phyloP scores from a whole-genome alignment of 1,284 basidiomycete species.

The Malassezia cuniculi region DNA sequence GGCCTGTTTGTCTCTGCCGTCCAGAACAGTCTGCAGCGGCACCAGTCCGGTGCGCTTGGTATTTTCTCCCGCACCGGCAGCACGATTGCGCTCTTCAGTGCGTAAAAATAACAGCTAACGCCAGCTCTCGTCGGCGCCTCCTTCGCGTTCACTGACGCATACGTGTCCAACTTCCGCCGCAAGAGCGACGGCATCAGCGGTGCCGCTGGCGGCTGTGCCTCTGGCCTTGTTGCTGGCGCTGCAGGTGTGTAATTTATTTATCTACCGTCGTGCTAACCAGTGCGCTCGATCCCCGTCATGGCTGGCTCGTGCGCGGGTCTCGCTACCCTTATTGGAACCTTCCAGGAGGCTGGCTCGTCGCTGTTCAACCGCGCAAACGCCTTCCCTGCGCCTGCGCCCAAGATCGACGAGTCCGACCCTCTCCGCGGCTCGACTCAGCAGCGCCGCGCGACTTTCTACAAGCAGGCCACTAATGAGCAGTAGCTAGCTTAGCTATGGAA shows the following conservation, averaged over 20 bases:
- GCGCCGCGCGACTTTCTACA: slow-evolving; percentile 11
- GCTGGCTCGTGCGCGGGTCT: slow-evolving; percentile 66
- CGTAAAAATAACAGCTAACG: slow-evolving; percentile 11
- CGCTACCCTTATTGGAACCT: slow-evolving; percentile 67
- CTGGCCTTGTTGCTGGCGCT: slow-evolving; percentile 77
- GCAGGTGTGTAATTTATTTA: slow-evolving; percentile 52
- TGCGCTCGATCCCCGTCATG: slow-evolving; percentile 70
- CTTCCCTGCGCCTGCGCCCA: background rate
- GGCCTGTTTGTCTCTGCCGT: slow-evolving; percentile 38
- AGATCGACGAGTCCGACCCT: slow-evolving; percentile 6
- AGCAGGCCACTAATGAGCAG: background rate
- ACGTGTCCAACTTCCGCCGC: slow-evolving; percentile 66
- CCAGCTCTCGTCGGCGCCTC: slow-evolving; percentile 70
- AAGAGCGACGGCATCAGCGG: slow-evolving; percentile 72
- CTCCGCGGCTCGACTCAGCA: slow-evolving; percentile 7
- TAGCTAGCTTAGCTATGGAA: background rate
- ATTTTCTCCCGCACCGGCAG: slow-evolving; percentile 65
- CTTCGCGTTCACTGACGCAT: slow-evolving; percentile 68
- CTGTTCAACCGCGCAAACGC: slow-evolving; percentile 10
- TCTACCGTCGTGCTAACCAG: slow-evolving; percentile 32
- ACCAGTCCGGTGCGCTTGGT: slow-evolving; percentile 74
- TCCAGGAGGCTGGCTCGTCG: slow-evolving; percentile 61
- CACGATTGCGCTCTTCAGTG: slow-evolving; percentile 63
- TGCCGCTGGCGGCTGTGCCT: slow-evolving; percentile 77
- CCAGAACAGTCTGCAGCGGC: slow-evolving; percentile 46